Conservation (phyloP, 2,329 filamentous ascomycete species). For the Fusarium armeniacum region DNA sequence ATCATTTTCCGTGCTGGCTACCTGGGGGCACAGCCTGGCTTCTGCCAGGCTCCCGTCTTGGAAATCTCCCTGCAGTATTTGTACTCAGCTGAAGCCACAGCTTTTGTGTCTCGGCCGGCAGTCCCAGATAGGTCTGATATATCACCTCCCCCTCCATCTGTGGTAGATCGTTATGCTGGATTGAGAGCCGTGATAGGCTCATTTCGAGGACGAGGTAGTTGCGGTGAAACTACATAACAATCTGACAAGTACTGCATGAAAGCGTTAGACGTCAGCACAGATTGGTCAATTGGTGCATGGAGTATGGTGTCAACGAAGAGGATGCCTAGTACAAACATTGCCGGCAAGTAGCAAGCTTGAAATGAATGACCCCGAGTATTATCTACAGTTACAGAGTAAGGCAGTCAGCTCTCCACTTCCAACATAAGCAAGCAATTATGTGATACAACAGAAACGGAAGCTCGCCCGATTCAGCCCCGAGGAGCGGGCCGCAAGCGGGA, state of each 20-base stretch:
- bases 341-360: constrained; percentile 19
- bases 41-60: constrained; percentile 10
- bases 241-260: constrained; percentile 16
- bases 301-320: not conserved
- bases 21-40: constrained; percentile 1
- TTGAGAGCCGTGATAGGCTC: constrained; percentile 35
- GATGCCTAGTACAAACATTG: constrained; percentile 1
- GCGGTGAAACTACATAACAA: constrained; percentile 36
- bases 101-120: constrained; percentile 37
- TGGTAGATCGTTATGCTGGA: constrained; percentile 29
- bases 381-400: constrained; percentile 8
- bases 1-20: not conserved
- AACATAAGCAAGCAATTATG: constrained; percentile 13
- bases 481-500: constrained; percentile 35
- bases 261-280: constrained; percentile 11
- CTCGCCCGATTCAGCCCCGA: constrained; percentile 21
- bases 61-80: constrained; percentile 6
- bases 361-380: constrained; percentile 5
- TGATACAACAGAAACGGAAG: constrained; percentile 29
- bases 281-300: constrained; percentile 6
- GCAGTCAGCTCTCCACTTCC: constrained; percentile 22
- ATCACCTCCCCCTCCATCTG: constrained; percentile 35
- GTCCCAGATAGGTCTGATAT: constrained; percentile 30
- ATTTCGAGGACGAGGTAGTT: constrained; percentile 18
- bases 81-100: constrained; percentile 37